Base-by-base conservation (phyloP, 2,329 filamentous ascomycete species). In the Xylariales sp. region DNA sequence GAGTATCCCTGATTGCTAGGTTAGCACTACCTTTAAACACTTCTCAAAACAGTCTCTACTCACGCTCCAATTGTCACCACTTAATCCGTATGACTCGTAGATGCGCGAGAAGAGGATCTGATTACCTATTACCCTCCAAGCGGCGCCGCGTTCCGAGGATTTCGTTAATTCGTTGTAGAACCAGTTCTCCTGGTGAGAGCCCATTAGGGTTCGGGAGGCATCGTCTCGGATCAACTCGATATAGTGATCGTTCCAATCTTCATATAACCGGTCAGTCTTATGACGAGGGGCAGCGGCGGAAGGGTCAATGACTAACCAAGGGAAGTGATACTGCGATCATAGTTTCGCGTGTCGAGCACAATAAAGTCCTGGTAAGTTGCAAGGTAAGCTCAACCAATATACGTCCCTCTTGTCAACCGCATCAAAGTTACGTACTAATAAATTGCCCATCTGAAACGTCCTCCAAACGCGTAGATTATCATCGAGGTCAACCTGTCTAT, bases 101-200 rank as follows among this genome's bases (percentile, higher is more conserved):
- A 90, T 78, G 6, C 84, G 83, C 7, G 86, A 88, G 79, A 93
- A 92, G 56, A 93, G 80, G 49, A 91, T 87, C 76, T 93, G 91
- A 32, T 89, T 91, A 9, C 91, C 91, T 50, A 94, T 85, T 18
- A 94, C 77, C 48, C 91, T 84, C 91, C 91, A 94, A 0, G 86
- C 84, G 0, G 91, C 89, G 30, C 88, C 89, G n/a, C 91, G 86
- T 16, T 86, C 74, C n/a, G 86, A 82, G 0, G 89, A 90, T 56
- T 84, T 77, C 5, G 83, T 83, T 7, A 92, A 80, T 49, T 83
- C 80, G 53, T 84, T 83, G 76, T 91, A 91, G 79, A 93, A 90
- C 92, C 92, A 94, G 72, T 87, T 86, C 78, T 94, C 92, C 76
- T 94, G 91, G 10, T 86, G 85, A 1, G 85, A 82, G 2, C 91